Base-by-base conservation (phyloP, 345 rosid genomes). In the Microthlaspi erraticum region DNA sequence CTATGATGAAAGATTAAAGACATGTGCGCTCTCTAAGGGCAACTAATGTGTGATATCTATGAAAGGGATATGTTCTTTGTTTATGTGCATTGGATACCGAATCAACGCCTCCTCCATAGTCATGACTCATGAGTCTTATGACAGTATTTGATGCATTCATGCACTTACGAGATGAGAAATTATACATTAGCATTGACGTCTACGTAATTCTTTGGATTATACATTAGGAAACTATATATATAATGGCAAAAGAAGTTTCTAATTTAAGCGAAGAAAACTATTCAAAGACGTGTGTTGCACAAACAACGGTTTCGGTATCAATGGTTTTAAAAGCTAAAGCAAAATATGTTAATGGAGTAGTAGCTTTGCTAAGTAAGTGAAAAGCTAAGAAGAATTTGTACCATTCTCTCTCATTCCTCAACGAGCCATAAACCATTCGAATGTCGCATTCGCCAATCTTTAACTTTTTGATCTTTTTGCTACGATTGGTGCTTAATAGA, bases 361-460 rank as follows among this genome's bases (percentile, higher is more conserved):
- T 48, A 36, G 56, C 34, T 72, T 62, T 51, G 39, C 38, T 48
- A 63, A 53, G 23, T 53, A 52, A 60, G 37, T 43, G 39, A 18
- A 55, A 64, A 73, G 71, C 52, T 46, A 38, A 38, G 51, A 48
- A 32, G 71, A 65, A 73, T 73, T 11, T 64, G 44, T 65, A 37
- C 77, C 44, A 54, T 45, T 63, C 48, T 64, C 11, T 44, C 29
- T 42, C n/a, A 52, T 33, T 18, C 74, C 18, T 43, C 38, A 19
- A 34, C n/a, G 63, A 62, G 39, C 69, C 55, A 54, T 72, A 53
- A 72, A 23, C 64, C 64, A 38, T 55, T 45, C 14, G 2, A 54
- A 36, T 54, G 65, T 73, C 43, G 26, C 52, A 18, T 73, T 73
- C 65, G 42, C 36, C 51, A 64, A 29, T 57, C 23, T 72, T 17